Conservation (phyloP, 306 rosid genomes). For the Casuarina cunninghamiana region DNA sequence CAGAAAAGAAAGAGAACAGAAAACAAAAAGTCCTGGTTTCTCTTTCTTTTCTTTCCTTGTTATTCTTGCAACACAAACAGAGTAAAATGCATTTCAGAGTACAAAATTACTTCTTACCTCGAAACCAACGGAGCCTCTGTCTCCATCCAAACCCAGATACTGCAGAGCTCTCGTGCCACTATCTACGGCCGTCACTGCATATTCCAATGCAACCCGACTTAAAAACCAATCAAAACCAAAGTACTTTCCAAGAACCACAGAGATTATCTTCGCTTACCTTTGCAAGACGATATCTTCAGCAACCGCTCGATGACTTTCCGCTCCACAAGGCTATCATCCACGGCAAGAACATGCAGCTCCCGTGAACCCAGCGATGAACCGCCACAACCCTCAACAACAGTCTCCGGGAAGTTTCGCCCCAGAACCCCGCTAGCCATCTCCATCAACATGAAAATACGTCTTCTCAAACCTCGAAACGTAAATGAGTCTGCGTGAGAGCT, state of each 20-base stretch:
- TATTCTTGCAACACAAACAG: conserved; percentile 22
- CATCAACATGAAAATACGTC: conserved; percentile 33
- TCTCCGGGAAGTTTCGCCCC: conserved; percentile 40
- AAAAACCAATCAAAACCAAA: conserved; percentile 25
- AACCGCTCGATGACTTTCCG: conserved; percentile 80
- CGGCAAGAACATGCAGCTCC: conserved; percentile 85
- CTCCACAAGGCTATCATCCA: conserved; percentile 82
- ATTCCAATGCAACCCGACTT: conserved; percentile 25
- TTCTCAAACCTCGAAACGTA: not conserved
- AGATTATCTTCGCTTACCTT: conserved; percentile 46
- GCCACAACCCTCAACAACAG: conserved; percentile 30
- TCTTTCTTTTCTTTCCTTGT: no score
- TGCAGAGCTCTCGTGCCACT: conserved; percentile 94
- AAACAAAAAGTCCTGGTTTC: not conserved
- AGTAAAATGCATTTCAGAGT: not conserved
- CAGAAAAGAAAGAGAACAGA: not conserved
- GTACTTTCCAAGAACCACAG: not conserved
- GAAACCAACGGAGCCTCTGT: conserved; percentile 54
- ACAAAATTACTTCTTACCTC: conserved; percentile 52
- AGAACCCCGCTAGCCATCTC: conserved; percentile 40
- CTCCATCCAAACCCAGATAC: conserved; percentile 85
- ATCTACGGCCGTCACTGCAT: conserved; percentile 86
- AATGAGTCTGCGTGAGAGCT: not conserved
- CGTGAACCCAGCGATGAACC: conserved; percentile 27
- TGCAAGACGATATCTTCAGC: conserved; percentile 75